A percentile compares a stretch with the other conserved stretches of the same genome.
These are phyloP conservation scores for Aphanomyces euteiches DNA, from an alignment of 352 stramenopile species.

Conservation along the genomic window DNA sequence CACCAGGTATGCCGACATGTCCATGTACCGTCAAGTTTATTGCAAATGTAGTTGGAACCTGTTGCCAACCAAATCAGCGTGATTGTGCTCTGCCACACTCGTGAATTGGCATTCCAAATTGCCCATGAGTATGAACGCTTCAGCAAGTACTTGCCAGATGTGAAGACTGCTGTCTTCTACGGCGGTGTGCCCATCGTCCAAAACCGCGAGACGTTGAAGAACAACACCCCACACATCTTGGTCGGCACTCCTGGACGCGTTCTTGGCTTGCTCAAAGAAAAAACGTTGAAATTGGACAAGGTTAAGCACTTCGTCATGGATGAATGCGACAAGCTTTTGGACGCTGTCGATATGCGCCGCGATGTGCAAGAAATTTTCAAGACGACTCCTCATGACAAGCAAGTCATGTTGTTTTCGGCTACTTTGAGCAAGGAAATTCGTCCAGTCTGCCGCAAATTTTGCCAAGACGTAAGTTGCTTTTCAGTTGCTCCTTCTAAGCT, in stretches of 20 bases:
- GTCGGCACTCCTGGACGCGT: slow-evolving; percentile 98
- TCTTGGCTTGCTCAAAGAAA: slow-evolving; percentile 86
- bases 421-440: slow-evolving; percentile 99
- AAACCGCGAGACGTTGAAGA: slow-evolving; percentile 96
- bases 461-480: slow-evolving; percentile 89
- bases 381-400: slow-evolving; percentile 98
- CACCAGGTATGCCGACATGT: slow-evolving; percentile 89
- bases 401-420: slow-evolving; percentile 99
- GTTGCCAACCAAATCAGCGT: slow-evolving; percentile 92
- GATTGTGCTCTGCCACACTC: slow-evolving; percentile 98
- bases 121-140: slow-evolving; percentile 99
- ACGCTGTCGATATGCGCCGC: slow-evolving; percentile 98
- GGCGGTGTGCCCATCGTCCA: slow-evolving; percentile 93
- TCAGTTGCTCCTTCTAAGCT: neutral
- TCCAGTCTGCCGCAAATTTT: slow-evolving; percentile 99
- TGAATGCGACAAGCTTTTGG: slow-evolving; percentile 99
- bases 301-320: slow-evolving; percentile 99
- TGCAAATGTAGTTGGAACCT: slow-evolving; percentile 70
- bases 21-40: neutral
- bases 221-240: slow-evolving; percentile 94
- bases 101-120: slow-evolving; percentile 99
- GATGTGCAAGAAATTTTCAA: slow-evolving; percentile 99
- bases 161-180: slow-evolving; percentile 98
- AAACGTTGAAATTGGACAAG: slow-evolving; percentile 97
- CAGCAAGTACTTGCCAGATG: slow-evolving; percentile 96